Evolutionary conservation across 2,329 filamentous ascomycete genomes (phyloP), one percentile per base, ranked within the genome.

Genomic region (Nemania bipapillata): DNA sequence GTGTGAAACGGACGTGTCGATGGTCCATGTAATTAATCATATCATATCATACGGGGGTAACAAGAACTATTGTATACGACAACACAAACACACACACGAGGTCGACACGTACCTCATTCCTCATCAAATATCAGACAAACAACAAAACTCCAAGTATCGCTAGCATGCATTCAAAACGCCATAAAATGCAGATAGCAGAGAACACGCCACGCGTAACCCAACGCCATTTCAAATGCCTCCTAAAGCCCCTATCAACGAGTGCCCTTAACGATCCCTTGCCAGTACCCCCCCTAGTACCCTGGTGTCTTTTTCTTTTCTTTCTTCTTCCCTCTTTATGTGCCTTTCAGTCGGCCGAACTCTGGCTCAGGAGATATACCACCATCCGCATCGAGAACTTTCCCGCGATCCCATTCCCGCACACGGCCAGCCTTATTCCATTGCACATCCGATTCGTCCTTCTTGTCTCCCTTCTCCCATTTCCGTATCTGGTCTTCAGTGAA

Each of bases 401-500:
- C 87, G 12, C 82, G 80, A 77, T 90, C 87, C 88, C 88, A 90
- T 68, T 87, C 87, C 37, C 88, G 80, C 70, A 83, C 80, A 72
- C 95, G 90, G 0, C 92, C 92, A 3, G 80, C 79, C 75, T 89
- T 91, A 42, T 86, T 85, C 93, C 93, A 97, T 58, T 83, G 86
- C 2, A 96, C 90, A 74, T 90, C 88, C 42, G 89, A 86, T 69
- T 90, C 88, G 42, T 84, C 82, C 62, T 87, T 85, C 77, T 88
- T 85, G 12, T 86, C 86, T 24, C 87, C 86, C 58, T 84, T 89
- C 77, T 91, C 89, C 89, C 91, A 93, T 71, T 89, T 89, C 74
- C 86, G 84, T 66, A 97, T 88, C 74, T 94, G 88, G 4, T 89
- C 87, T 17, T 94, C 91, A 1, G 87, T 89, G 76, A 97, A 96